Percentiles rank a stretch among this genome's conserved stretches.
Conservation (phyloP, 176 grass and related monocot species). For the Rhynchospora breviuscula region DNA sequence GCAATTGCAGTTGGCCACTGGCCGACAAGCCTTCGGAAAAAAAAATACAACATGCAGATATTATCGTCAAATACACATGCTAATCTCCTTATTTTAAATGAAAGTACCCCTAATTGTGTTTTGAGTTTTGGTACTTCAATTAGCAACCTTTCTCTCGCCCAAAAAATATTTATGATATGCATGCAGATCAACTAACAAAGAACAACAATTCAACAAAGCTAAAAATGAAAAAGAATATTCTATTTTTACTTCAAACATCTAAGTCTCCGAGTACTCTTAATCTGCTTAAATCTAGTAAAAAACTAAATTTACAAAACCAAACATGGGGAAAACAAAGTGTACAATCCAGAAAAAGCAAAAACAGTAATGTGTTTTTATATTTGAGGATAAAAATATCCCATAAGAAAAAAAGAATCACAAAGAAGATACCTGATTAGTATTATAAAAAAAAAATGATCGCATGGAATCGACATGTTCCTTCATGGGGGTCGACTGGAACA, state of each 20-base stretch:
- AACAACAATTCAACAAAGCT: background rate
- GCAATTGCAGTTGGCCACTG: too few species aligned
- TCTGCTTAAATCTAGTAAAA: background rate
- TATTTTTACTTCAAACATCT: background rate
- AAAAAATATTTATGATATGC: background rate
- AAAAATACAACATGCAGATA: too few species aligned
- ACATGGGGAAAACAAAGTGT: background rate
- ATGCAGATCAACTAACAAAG: background rate
- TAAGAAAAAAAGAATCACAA: background rate
- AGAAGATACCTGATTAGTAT: background rate
- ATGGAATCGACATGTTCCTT: background rate
- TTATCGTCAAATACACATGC: too few species aligned
- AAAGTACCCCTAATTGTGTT: background rate
- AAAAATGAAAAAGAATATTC: background rate
- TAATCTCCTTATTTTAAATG: too few species aligned
- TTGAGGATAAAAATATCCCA: background rate
- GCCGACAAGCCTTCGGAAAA: too few species aligned
- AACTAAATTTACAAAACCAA: constrained; percentile 4
- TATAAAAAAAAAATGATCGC: background rate
- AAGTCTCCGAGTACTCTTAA: background rate
- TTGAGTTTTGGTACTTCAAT: background rate
- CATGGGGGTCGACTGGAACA: background rate
- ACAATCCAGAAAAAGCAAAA: background rate
- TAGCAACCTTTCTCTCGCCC: background rate
- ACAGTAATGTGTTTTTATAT: background rate